These are phyloP conservation scores for Alternaria sp. DNA, from an alignment of 2,329 filamentous ascomycete species.

Conservation along the genomic window DNA sequence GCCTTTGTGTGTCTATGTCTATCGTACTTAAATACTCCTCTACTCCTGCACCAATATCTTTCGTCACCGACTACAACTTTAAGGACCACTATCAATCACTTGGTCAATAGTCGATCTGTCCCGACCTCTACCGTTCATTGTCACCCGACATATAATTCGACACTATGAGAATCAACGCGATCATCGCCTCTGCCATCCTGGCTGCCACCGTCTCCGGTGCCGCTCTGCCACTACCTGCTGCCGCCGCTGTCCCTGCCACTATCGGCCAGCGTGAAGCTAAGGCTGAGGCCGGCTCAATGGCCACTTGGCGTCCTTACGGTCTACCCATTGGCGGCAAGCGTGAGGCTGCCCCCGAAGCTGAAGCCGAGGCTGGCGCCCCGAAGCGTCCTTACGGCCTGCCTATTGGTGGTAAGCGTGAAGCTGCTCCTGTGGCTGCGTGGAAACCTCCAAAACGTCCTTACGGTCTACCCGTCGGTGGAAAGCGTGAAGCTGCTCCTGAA, in stretches of 20 bases:
- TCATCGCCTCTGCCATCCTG: constrained; percentile 53
- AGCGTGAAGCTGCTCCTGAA: constrained; percentile 31
- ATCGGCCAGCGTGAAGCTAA: constrained; percentile 17
- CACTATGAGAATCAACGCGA: constrained; percentile 60
- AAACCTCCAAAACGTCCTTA: constrained; percentile 10
- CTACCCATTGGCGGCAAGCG: constrained; percentile 38
- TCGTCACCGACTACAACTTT: constrained; percentile 21
- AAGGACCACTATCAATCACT: constrained; percentile 13
- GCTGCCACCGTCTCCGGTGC: constrained; percentile 53
- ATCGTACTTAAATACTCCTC: constrained; percentile 19
- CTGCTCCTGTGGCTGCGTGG: constrained; percentile 10
- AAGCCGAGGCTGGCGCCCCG: constrained; percentile 23
- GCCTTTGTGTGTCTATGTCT: constrained; percentile 12
- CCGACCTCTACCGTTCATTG: constrained; percentile 25
- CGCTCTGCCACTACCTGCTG: constrained; percentile 47
- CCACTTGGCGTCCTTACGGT: constrained; percentile 18
- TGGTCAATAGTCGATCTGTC: constrained; percentile 15
- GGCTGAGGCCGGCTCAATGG: not conserved
- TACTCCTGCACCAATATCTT: constrained; percentile 7
- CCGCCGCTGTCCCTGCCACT: constrained; percentile 10
- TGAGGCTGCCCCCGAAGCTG: constrained; percentile 38
- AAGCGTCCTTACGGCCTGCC: constrained; percentile 10
- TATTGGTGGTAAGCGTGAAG: constrained; percentile 30
- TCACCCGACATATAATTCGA: constrained; percentile 23
- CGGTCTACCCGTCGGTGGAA: constrained; percentile 29